These are phyloP conservation scores for Jacaranda mimosifolia DNA, from an alignment of 257 asterid genomes.

Conservation along the genomic window DNA sequence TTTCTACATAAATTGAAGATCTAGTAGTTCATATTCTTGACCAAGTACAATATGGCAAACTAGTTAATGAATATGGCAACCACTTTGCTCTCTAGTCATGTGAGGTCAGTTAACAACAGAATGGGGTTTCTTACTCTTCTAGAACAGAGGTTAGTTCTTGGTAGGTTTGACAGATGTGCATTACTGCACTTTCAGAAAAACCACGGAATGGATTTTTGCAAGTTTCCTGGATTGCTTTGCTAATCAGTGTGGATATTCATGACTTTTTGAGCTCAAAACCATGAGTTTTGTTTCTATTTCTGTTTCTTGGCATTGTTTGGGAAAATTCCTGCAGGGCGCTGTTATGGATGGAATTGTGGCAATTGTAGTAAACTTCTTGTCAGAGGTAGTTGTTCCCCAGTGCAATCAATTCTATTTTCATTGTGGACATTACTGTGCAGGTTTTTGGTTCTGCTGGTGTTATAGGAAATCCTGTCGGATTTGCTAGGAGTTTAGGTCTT, in stretches of 20 bases:
- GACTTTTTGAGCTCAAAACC: constrained; percentile 1
- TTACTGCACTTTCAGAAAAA: too few relatives aligned
- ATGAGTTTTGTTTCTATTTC: too few relatives aligned
- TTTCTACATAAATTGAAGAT: too few relatives aligned
- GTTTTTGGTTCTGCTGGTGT: constrained; percentile 99
- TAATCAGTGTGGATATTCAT: neutral
- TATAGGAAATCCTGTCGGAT: constrained; percentile 96
- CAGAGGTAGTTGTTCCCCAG: constrained; percentile 16
- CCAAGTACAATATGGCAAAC: too few relatives aligned
- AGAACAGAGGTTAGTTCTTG: too few relatives aligned
- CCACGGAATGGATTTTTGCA: too few relatives aligned
- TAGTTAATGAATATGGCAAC: too few relatives aligned
- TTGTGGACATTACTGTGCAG: constrained; percentile 48
- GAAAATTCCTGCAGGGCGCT: constrained; percentile 26
- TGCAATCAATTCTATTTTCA: constrained; percentile 30
- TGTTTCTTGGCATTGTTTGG: constrained; percentile 21
- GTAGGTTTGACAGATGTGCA: too few relatives aligned
- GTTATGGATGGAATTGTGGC: neutral
- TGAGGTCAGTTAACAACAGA: too few relatives aligned
- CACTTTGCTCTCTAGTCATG: too few relatives aligned
- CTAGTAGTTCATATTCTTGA: too few relatives aligned
- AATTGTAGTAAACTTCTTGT: constrained; percentile 3
- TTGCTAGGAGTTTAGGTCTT: constrained; percentile 89
- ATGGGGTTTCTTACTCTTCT: too few relatives aligned
- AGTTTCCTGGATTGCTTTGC: neutral